Percentiles rank a stretch among this genome's conserved stretches.
These are phyloP conservation scores for Chlorella vulgaris DNA, from an alignment of 139 green algal genomes.

Conservation along the genomic window DNA sequence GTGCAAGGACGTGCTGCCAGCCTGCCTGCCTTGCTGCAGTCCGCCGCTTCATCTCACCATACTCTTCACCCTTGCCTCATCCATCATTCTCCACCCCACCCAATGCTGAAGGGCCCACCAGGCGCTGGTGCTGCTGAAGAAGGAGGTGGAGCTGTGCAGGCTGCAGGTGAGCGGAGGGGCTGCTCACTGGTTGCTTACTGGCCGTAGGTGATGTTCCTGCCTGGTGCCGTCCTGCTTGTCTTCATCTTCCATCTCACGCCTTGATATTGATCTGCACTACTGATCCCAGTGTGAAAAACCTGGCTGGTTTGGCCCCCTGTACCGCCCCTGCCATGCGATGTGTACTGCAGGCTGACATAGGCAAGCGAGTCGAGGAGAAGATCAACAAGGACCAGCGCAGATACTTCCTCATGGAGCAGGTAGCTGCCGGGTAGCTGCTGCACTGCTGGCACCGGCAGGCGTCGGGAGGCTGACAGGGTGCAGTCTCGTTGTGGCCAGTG, in stretches of 20 bases:
- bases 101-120: constrained; percentile 44
- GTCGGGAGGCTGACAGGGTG: no score
- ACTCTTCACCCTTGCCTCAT: not conserved
- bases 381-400: constrained; percentile 94
- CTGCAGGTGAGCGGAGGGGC: constrained; percentile 77
- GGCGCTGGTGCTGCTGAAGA: constrained; percentile 92
- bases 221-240: not conserved
- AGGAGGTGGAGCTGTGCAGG: constrained; percentile 96
- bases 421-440: not conserved
- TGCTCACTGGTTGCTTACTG: no score
- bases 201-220: not conserved
- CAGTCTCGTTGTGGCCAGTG: no score
- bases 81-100: not conserved
- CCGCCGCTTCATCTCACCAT: no score
- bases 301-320: no score
- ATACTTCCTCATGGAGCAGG: constrained; percentile 96
- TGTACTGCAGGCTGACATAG: constrained; percentile 70
- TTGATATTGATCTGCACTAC: not conserved
- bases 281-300: no score
- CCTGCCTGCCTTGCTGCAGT: no score
- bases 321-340: not conserved
- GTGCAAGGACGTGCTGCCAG: no score
- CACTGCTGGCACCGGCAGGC: not conserved
- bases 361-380: constrained; percentile 95
- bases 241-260: not conserved